Evolutionary conservation across 345 rosid species (phyloP).

Genomic region (Camelina neglecta): DNA sequence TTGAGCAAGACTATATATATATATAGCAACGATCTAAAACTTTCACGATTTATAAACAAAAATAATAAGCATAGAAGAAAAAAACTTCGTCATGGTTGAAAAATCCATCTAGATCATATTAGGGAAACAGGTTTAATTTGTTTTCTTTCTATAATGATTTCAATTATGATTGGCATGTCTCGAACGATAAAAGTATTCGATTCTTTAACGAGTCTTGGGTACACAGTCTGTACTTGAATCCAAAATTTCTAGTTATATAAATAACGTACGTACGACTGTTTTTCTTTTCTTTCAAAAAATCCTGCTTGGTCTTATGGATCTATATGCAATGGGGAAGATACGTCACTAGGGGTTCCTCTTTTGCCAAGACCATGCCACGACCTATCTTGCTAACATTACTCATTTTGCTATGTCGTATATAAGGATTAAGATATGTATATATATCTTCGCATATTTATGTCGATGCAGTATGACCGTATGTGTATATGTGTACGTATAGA

Average conservation of each 20-base stretch:
- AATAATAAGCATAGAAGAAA: too few relatives aligned
- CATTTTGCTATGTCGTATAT: conserved; percentile 13
- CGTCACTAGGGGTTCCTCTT: conserved; percentile 7
- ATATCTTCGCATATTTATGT: neutral
- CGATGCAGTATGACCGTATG: conserved; percentile 1
- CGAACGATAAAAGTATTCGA: neutral
- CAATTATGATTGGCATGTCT: neutral
- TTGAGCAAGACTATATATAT: too few relatives aligned
- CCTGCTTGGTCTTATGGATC: neutral
- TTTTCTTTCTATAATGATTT: neutral
- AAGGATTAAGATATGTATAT: neutral
- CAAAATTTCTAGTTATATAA: neutral
- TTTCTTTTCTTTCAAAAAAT: neutral
- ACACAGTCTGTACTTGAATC: neutral
- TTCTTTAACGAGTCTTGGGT: neutral
- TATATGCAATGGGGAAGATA: neutral
- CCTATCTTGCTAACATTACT: neutral
- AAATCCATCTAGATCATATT: neutral
- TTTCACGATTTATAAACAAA: too few relatives aligned
- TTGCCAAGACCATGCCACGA: conserved; percentile 27
- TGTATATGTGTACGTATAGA: conserved; percentile 28
- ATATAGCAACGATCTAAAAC: too few relatives aligned
- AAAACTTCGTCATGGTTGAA: neutral
- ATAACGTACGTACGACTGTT: neutral
- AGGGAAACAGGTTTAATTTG: neutral